Conservation (phyloP, 345 rosid species). For the Trapa bicornis region DNA sequence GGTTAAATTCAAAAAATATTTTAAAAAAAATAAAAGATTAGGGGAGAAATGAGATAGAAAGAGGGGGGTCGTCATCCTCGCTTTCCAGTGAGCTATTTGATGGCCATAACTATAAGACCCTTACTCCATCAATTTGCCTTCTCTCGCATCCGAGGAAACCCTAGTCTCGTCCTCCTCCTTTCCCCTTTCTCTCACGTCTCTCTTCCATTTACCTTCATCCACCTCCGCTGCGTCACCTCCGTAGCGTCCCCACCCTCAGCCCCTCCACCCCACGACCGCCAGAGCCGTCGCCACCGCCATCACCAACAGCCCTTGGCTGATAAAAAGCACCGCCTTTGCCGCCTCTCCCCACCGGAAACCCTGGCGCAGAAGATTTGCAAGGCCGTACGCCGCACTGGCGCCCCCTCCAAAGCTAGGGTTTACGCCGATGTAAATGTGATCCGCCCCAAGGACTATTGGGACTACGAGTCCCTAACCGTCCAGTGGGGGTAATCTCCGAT, state of each 20-base stretch:
- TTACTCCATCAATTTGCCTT: conserved; percentile 19
- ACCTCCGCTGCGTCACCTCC: conserved; percentile 27
- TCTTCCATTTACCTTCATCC: not conserved
- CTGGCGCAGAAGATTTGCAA: conserved; percentile 98
- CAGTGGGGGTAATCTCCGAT: conserved; percentile 59
- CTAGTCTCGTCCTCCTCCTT: conserved; percentile 8
- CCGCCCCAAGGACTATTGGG: conserved; percentile 94
- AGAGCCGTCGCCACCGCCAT: conserved; percentile 3
- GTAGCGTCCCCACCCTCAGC: conserved; percentile 14
- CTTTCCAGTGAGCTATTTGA: conserved; percentile 12
- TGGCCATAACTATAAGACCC: conserved; percentile 89
- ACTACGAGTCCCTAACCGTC: conserved; percentile 63
- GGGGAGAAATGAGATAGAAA: not conserved
- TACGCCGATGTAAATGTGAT: conserved; percentile 70
- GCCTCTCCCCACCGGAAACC: conserved; percentile 30
- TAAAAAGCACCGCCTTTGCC: not conserved
- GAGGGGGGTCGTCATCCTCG: not conserved
- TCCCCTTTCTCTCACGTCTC: conserved; percentile 12
- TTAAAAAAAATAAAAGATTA: not conserved
- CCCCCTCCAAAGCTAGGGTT: conserved; percentile 94
- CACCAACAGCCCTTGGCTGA: conserved; percentile 17
- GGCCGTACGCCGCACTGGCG: conserved; percentile 85
- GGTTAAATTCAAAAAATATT: too few relatives aligned
- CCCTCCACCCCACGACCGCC: conserved; percentile 16
- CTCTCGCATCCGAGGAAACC: conserved; percentile 10